phyloP scores from a whole-genome alignment of 1,139 yeast genomes.

The Debaryomycetaceae sp. region DNA sequence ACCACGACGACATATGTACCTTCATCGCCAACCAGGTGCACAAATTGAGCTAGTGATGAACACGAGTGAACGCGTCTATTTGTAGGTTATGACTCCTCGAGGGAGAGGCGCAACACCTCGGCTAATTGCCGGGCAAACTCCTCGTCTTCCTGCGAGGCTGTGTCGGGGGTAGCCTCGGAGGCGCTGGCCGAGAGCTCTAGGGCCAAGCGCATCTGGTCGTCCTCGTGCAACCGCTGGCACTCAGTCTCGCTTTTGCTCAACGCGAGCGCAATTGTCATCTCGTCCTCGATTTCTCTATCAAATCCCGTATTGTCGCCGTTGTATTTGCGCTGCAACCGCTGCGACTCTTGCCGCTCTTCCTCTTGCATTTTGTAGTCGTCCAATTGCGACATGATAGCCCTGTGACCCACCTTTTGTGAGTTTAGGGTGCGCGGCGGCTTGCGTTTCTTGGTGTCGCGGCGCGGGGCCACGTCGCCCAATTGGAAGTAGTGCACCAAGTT shows the following conservation, averaged over 20 bases:
- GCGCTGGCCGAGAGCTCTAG: constrained; percentile 18
- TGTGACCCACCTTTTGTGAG: constrained; percentile 12
- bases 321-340: constrained; percentile 36
- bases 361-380: constrained; percentile 34
- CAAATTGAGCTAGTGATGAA: constrained; percentile 17
- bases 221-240: constrained; percentile 11
- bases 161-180: not conserved
- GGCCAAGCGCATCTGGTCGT: constrained; percentile 23
- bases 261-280: constrained; percentile 49
- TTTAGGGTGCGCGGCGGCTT: constrained; percentile 19
- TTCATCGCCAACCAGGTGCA: constrained; percentile 27
- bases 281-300: constrained; percentile 32
- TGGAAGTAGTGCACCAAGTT: constrained; percentile 60
- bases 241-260: constrained; percentile 35
- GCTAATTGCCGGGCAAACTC: constrained; percentile 5
- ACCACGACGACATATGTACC: constrained; percentile 23
- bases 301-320: constrained; percentile 30
- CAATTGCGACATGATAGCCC: constrained; percentile 29
- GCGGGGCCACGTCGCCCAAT: constrained; percentile 37
- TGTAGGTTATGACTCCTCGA: constrained; percentile 1
- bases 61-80: too few species aligned
- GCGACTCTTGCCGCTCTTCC: constrained; percentile 16
- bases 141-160: not conserved
- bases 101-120: constrained; percentile 6
- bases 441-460: constrained; percentile 5